Conservation (phyloP, 305 asterid genomes). For the Fraxinus ornus region DNA sequence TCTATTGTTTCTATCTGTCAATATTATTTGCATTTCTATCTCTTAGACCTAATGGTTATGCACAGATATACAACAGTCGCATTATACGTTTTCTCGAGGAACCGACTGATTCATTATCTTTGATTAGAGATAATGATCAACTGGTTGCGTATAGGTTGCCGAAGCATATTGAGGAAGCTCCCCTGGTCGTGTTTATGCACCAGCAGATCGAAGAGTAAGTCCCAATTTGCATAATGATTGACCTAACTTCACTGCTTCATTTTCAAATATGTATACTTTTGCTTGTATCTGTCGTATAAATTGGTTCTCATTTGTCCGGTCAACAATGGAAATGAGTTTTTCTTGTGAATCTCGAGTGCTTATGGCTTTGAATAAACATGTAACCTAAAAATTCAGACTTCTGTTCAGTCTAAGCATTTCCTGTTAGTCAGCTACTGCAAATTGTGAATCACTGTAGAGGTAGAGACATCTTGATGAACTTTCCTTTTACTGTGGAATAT, state of each 20-base stretch:
- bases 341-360: background rate
- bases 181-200: slow-evolving; percentile 75
- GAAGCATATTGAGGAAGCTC: slow-evolving; percentile 48
- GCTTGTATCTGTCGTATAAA: background rate
- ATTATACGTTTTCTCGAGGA: slow-evolving; percentile 82
- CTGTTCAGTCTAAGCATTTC: background rate
- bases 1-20: slow-evolving; percentile 10
- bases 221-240: slow-evolving; percentile 27
- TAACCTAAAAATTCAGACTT: background rate
- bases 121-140: slow-evolving; percentile 85
- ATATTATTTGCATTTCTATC: slow-evolving; percentile 22
- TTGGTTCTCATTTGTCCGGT: background rate
- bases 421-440: slow-evolving; percentile 15
- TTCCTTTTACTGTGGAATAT: background rate
- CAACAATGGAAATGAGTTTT: slow-evolving; percentile 10
- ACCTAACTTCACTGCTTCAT: slow-evolving; percentile 4
- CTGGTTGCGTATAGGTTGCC: slow-evolving; percentile 78
- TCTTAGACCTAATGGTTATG: slow-evolving; percentile 29
- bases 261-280: background rate
- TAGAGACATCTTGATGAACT: slow-evolving; percentile 16
- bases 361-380: background rate
- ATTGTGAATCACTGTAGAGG: slow-evolving; percentile 7
- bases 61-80: slow-evolving; percentile 81
- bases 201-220: slow-evolving; percentile 84
- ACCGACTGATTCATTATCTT: slow-evolving; percentile 68